Evolutionary conservation across 2,329 filamentous ascomycete genomes (phyloP).

Genomic region (Geosmithia flava): DNA sequence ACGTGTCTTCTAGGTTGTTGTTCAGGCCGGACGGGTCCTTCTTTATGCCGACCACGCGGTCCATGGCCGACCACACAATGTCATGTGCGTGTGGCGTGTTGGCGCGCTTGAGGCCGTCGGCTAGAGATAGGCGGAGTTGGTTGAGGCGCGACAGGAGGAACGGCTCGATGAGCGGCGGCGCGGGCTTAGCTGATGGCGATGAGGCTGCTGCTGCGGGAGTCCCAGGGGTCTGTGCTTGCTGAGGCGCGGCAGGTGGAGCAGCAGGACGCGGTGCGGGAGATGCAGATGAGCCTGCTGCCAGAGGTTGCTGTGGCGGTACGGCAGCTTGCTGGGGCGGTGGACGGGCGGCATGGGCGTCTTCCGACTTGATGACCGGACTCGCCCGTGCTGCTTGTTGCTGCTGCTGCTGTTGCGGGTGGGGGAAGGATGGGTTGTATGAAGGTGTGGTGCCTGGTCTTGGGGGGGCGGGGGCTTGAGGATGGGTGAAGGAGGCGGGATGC

Average conservation of each 20-base stretch:
- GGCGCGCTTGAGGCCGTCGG: conserved; percentile 30
- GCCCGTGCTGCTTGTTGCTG: not conserved
- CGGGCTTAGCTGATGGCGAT: conserved; percentile 11
- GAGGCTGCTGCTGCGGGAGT: conserved; percentile 7
- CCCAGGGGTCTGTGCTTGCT: not conserved
- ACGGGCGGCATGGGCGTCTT: not conserved
- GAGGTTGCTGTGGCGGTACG: no score
- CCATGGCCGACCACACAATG: conserved; percentile 39
- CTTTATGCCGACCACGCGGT: conserved; percentile 36
- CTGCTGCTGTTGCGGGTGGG: not conserved
- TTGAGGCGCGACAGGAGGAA: conserved; percentile 27
- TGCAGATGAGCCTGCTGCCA: not conserved
- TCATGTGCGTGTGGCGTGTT: conserved; percentile 28
- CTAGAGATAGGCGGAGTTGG: conserved; percentile 32
- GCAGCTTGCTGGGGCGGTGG: not conserved
- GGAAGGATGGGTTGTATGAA: not conserved
- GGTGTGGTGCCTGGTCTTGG: not conserved
- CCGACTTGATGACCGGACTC: not conserved
- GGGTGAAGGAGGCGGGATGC: not conserved
- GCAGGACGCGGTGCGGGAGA: not conserved
- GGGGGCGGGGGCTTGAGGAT: not conserved
- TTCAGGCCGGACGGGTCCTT: conserved; percentile 26
- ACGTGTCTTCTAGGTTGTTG: conserved; percentile 33
- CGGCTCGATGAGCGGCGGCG: conserved; percentile 28
- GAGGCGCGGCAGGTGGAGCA: not conserved